Conservation (phyloP, 23 red algal species). For the Gracilaria domingensis region DNA sequence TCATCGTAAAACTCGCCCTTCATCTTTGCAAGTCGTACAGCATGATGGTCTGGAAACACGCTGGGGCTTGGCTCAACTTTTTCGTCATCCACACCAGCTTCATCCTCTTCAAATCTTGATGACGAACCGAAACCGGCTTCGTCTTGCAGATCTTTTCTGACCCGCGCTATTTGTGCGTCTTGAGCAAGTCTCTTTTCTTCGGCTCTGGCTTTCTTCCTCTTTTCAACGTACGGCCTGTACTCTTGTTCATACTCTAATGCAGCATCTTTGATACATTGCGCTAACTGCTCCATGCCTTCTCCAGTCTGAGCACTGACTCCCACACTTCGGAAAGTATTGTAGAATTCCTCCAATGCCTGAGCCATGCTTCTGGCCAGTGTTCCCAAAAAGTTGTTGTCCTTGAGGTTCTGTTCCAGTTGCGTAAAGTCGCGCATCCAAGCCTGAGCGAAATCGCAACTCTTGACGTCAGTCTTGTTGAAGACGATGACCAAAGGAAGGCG, state of each 20-base stretch:
- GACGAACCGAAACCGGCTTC: slow-evolving; percentile 34
- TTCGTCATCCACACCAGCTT: too few species aligned
- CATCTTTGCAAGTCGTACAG: slow-evolving; percentile 30
- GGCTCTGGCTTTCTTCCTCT: neutral
- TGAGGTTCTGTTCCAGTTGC: slow-evolving; percentile 76
- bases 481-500: slow-evolving; percentile 93
- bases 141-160: slow-evolving; percentile 36
- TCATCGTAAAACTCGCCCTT: slow-evolving; percentile 13
- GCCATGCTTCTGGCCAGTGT: slow-evolving; percentile 92
- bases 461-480: slow-evolving; percentile 95
- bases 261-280: slow-evolving; percentile 65
- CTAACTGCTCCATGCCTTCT: slow-evolving; percentile 84
- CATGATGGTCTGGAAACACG: slow-evolving; percentile 11
- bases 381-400: slow-evolving; percentile 80
- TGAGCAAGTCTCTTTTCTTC: slow-evolving; percentile 25
- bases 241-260: slow-evolving; percentile 72
- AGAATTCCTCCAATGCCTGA: slow-evolving; percentile 93
- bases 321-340: slow-evolving; percentile 75
- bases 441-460: slow-evolving; percentile 67
- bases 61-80: slow-evolving; percentile 1
- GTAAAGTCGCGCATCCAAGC: slow-evolving; percentile 96
- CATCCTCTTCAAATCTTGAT: neutral
- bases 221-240: slow-evolving; percentile 68
- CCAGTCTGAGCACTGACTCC: slow-evolving; percentile 86
- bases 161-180: slow-evolving; percentile 34